A percentile compares a stretch with the other conserved stretches of the same genome.
These are phyloP conservation scores for Verticillium dahliae DNA, from an alignment of 2,329 filamentous ascomycete genomes.

Conservation along the genomic window DNA sequence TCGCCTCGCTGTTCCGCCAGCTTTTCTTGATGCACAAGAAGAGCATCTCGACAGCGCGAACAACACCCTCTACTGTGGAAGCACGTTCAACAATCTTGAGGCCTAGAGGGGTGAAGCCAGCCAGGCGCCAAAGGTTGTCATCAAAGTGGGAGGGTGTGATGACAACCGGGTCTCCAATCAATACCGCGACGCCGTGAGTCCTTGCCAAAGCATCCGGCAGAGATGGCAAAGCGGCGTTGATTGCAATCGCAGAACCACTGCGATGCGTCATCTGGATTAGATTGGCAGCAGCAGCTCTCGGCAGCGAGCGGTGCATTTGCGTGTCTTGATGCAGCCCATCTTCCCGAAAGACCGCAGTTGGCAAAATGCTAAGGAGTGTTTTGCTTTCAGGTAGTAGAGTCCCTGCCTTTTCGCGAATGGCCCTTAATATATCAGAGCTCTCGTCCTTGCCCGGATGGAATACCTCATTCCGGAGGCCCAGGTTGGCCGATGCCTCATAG, in stretches of 20 bases:
- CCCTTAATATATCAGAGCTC: conserved; percentile 82
- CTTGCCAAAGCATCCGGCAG: conserved; percentile 85
- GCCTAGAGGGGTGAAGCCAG: conserved; percentile 82
- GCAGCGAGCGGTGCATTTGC: conserved; percentile 69
- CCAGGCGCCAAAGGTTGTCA: conserved; percentile 85
- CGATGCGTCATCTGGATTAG: conserved; percentile 64
- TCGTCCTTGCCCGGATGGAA: conserved; percentile 86
- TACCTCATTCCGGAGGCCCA: conserved; percentile 87
- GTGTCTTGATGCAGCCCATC: conserved; percentile 75
- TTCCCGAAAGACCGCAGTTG: conserved; percentile 72
- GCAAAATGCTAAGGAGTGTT: conserved; percentile 76
- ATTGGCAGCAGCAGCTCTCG: conserved; percentile 61
- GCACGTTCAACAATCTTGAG: conserved; percentile 80
- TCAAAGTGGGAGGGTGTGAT: conserved; percentile 79
- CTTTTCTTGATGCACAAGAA: conserved; percentile 82
- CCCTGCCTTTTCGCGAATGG: conserved; percentile 80
- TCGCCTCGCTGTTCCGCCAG: conserved; percentile 97
- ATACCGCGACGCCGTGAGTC: conserved; percentile 70
- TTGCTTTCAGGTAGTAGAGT: conserved; percentile 73
- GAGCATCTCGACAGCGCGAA: conserved; percentile 74
- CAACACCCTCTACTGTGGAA: conserved; percentile 59
- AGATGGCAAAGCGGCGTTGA: conserved; percentile 82
- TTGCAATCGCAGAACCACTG: conserved; percentile 69
- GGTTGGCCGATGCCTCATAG: conserved; percentile 82
- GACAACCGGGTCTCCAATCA: conserved; percentile 79